phyloP scores from a whole-genome alignment of 768 basidiomycete species.

The Xerocomus spinulosus region DNA sequence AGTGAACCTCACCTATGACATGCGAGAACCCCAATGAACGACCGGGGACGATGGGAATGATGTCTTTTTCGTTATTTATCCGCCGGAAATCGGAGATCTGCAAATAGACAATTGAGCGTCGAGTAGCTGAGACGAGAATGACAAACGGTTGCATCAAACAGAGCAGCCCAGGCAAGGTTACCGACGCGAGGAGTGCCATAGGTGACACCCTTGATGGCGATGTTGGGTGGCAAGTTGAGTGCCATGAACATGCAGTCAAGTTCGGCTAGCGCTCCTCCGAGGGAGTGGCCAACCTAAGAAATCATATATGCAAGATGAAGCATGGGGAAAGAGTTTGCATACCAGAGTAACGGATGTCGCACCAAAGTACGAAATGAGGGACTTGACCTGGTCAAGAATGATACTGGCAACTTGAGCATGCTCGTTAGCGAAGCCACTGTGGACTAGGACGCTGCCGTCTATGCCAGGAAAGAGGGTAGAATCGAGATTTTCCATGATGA shows the following conservation, averaged over 20 bases:
- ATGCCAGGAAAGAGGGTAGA: conserved; percentile 53
- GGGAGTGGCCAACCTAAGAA: conserved; percentile 43
- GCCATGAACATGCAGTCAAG: conserved; percentile 47
- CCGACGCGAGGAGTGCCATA: conserved; percentile 31
- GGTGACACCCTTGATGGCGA: conserved; percentile 30
- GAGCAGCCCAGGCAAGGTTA: conserved; percentile 25
- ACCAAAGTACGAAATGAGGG: conserved; percentile 34
- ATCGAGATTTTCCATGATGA: conserved; percentile 38
- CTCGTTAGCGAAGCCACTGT: conserved; percentile 49
- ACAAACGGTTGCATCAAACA: conserved; percentile 25
- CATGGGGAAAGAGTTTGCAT: conserved; percentile 6
- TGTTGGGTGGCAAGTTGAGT: conserved; percentile 41
- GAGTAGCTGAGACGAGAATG: background rate
- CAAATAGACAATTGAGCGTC: background rate
- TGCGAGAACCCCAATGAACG: conserved; percentile 45
- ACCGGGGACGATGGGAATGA: conserved; percentile 55
- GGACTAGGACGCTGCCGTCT: conserved; percentile 39
- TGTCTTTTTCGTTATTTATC: conserved; percentile 34
- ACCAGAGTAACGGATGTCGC: conserved; percentile 41
- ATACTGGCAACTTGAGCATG: conserved; percentile 44
- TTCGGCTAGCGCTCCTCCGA: conserved; percentile 50
- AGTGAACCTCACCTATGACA: conserved; percentile 39
- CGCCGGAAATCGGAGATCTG: conserved; percentile 25
- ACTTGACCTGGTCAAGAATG: conserved; percentile 43
- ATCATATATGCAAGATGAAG: background rate